These are phyloP conservation scores for Suillus decipiens DNA, from an alignment of 768 basidiomycete genomes.

Conservation along the genomic window DNA sequence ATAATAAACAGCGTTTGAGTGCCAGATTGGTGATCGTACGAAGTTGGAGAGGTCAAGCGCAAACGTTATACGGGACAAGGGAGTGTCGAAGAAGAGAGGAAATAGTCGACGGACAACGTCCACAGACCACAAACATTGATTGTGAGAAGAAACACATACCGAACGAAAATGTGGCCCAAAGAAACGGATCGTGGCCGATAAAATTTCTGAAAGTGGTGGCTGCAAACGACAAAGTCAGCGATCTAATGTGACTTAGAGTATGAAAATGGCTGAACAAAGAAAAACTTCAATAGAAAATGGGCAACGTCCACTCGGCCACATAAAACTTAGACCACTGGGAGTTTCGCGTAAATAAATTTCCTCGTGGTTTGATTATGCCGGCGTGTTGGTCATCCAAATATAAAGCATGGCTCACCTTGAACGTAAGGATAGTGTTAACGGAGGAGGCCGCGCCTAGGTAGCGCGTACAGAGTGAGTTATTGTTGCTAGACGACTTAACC, in stretches of 20 bases:
- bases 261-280: constrained; percentile 21
- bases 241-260: constrained; percentile 11
- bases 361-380: constrained; percentile 29
- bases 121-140: constrained; percentile 11
- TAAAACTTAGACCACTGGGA: constrained; percentile 22
- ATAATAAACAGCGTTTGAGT: constrained; percentile 20
- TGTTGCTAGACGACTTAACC: constrained; percentile 6
- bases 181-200: constrained; percentile 25
- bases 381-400: constrained; percentile 9
- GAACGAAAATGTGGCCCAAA: constrained; percentile 24
- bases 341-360: constrained; percentile 14
- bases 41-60: constrained; percentile 4
- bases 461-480: constrained; percentile 14
- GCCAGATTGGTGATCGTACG: constrained; percentile 17
- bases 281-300: neutral
- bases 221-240: constrained; percentile 27
- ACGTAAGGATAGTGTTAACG: constrained; percentile 60
- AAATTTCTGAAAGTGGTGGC: constrained; percentile 22
- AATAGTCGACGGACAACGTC: constrained; percentile 18
- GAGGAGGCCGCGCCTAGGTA: constrained; percentile 70
- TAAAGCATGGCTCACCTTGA: constrained; percentile 45
- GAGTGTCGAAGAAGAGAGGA: constrained; percentile 7
- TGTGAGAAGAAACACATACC: constrained; percentile 33
- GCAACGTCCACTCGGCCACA: constrained; percentile 18
- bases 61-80: neutral